Evolutionary conservation across 352 stramenopile species (phyloP).

Genomic region (Hyaloperonospora brassicae): DNA sequence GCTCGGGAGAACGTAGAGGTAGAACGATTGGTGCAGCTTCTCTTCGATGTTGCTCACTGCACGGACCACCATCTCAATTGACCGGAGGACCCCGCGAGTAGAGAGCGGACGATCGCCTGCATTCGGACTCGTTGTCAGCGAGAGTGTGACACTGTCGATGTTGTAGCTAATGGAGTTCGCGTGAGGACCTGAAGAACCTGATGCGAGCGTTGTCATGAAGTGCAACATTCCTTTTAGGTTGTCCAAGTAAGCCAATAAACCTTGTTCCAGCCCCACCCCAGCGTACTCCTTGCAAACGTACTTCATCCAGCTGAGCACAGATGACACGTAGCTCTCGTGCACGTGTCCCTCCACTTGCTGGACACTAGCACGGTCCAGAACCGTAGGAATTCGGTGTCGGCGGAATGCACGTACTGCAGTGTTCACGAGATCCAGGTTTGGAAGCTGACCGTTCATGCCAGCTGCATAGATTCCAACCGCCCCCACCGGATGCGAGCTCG

Average conservation of each 20-base stretch:
- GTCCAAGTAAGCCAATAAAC: slow-evolving; percentile 33
- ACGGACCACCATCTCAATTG: slow-evolving; percentile 60
- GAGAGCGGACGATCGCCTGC: slow-evolving; percentile 20
- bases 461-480: slow-evolving; percentile 52
- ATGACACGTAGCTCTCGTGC: slow-evolving; percentile 10
- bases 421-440: slow-evolving; percentile 85
- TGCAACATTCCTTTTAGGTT: slow-evolving; percentile 64
- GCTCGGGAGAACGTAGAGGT: slow-evolving; percentile 76
- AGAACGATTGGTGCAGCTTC: slow-evolving; percentile 86
- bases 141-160: slow-evolving; percentile 76
- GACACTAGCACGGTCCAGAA: slow-evolving; percentile 38
- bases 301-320: not conserved
- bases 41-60: slow-evolving; percentile 84
- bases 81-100: slow-evolving; percentile 35
- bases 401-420: slow-evolving; percentile 46
- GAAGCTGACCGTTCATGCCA: slow-evolving; percentile 77
- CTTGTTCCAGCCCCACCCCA: slow-evolving; percentile 16
- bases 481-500: slow-evolving; percentile 18
- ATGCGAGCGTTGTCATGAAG: slow-evolving; percentile 71
- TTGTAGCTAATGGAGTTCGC: slow-evolving; percentile 83
- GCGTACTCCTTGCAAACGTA: slow-evolving; percentile 11
- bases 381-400: slow-evolving; percentile 37
- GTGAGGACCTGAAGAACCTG: slow-evolving; percentile 52
- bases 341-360: not conserved
- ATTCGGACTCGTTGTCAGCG: slow-evolving; percentile 14